Percentiles rank a stretch among this genome's conserved stretches.
phyloP scores from a whole-genome alignment of 208 protist species.

The Angomonas ambiguus region DNA sequence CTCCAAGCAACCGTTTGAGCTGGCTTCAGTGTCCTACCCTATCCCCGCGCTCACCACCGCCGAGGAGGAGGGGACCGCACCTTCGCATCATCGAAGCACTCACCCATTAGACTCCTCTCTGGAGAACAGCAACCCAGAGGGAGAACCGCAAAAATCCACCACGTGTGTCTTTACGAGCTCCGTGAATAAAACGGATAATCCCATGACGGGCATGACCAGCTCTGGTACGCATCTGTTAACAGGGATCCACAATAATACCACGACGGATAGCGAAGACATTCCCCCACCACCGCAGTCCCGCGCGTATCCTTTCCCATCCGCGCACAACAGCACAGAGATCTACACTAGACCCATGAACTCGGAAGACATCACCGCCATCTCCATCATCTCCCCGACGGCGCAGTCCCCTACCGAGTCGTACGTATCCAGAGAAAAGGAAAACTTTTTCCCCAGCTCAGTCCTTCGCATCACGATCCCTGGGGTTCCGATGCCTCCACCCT shows the following conservation, averaged over 20 bases:
- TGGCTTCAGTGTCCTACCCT: too few relatives aligned
- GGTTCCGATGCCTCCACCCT: too few relatives aligned
- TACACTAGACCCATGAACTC: not conserved
- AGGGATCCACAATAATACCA: not conserved
- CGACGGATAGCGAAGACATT: not conserved
- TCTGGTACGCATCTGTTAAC: not conserved
- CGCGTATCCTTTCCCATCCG: not conserved
- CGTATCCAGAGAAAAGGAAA: not conserved
- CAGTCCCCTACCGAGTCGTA: not conserved
- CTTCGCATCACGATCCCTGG: not conserved
- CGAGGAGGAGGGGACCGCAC: too few relatives aligned
- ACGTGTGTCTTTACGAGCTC: not conserved
- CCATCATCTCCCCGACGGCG: not conserved
- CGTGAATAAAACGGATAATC: not conserved
- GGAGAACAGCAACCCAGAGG: not conserved
- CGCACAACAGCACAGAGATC: not conserved
- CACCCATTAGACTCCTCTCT: not conserved
- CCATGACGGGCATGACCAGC: not conserved
- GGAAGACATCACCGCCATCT: not conserved
- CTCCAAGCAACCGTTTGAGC: not conserved
- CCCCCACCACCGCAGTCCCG: not conserved
- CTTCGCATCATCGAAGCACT: too few relatives aligned
- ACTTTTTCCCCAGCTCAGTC: not conserved
- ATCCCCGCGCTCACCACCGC: too few relatives aligned
- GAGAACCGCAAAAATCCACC: not conserved